These are phyloP conservation scores for Lepidium africanum DNA, from an alignment of 345 rosid species.

Conservation along the genomic window DNA sequence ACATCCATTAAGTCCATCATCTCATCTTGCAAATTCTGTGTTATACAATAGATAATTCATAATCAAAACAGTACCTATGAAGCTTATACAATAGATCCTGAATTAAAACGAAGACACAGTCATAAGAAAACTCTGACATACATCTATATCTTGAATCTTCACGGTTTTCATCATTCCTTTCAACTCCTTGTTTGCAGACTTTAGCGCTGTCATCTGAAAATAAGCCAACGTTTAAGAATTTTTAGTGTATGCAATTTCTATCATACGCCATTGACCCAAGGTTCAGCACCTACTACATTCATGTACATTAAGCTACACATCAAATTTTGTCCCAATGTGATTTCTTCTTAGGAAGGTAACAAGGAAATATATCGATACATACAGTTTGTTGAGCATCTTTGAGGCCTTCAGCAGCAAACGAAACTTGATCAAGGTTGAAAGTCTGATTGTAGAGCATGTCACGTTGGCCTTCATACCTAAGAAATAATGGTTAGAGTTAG, in stretches of 20 bases:
- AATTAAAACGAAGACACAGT: not conserved
- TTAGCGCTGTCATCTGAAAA: slow-evolving; percentile 77
- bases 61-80: not conserved
- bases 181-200: slow-evolving; percentile 95
- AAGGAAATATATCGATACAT: slow-evolving; percentile 13
- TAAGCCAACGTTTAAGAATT: not conserved
- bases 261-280: not conserved
- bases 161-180: slow-evolving; percentile 99
- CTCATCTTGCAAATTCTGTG: slow-evolving; percentile 96
- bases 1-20: slow-evolving; percentile 99
- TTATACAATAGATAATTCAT: not conserved
- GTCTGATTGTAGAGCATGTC: slow-evolving; percentile 98
- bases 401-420: slow-evolving; percentile 97
- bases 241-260: not conserved
- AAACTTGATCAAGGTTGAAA: slow-evolving; percentile 97
- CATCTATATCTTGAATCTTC: slow-evolving; percentile 94
- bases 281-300: not conserved
- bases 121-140: slow-evolving; percentile 30
- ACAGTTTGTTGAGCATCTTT: slow-evolving; percentile 99
- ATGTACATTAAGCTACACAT: not conserved
- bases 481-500: not conserved
- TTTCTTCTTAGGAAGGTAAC: not conserved
- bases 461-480: slow-evolving; percentile 96
- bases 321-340: not conserved
- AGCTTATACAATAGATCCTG: not conserved